Evolutionary conservation across 2,329 filamentous ascomycete species (phyloP), one percentile per base, ranked within the genome.

Genomic region (Cladobotryum protrusum): DNA sequence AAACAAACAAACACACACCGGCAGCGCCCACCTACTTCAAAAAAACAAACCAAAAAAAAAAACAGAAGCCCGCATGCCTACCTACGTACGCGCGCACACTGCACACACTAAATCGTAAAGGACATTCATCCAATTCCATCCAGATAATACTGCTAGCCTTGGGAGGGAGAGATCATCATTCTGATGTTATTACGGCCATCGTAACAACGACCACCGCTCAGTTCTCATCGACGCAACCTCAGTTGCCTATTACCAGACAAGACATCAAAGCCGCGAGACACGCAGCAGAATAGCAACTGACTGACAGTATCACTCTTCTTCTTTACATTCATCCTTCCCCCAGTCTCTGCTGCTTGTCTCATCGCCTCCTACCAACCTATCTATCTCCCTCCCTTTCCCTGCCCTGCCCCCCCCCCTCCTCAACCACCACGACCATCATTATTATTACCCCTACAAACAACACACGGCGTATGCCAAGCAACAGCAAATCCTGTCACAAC

Each of bases 391-490:
- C 33, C 14, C 33, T 35, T 9, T 14, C 9, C 37, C 15, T 15
- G 3, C 18, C 20, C 18, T 9, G 2, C 20, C 20, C 7, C 20
- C 20, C 7, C 39, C 11, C 18, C 18, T 15, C n/a, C 18, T 42
- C 42, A 44, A 13, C 17, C 42, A 33, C 15, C 12, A 35, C 35
- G 39, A 32, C 20, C 47, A 49, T 43, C 29, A 29, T 17, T 43
- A 32, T 47, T 33, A 42, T 29, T 41, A 39, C 18, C 43, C 29
- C 33, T 33, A 18, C 56, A 50, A 56, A 51, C 59, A 59, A 56
- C 59, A 52, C 52, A 52, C 55, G 61, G 62, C 62, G 61, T 59
- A 64, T 64, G 62, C 62, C 62, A 52, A 50, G 50, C 50, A 52
- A 52, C 48, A 43, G 50, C 50, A 52, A 52, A 15, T 45, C 50